These are phyloP conservation scores for Tetratostichococcus sp. DNA, from an alignment of 139 green algal species.

Conservation along the genomic window DNA sequence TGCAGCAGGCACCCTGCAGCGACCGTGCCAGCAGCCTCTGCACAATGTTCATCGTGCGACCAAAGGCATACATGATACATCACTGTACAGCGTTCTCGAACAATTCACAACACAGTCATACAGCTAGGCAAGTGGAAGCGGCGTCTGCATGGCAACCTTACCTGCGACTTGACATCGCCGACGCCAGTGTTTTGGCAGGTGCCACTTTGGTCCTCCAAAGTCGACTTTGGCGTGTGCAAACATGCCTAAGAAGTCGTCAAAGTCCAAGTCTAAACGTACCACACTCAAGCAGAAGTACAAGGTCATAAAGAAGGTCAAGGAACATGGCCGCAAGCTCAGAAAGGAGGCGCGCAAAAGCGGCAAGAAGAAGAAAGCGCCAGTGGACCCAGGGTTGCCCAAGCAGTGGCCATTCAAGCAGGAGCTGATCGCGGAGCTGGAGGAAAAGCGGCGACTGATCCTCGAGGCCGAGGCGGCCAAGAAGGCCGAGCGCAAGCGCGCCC, in stretches of 20 bases:
- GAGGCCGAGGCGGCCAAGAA: conserved; percentile 62
- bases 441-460: conserved; percentile 62
- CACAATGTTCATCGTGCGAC: too few species aligned
- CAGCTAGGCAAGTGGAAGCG: too few species aligned
- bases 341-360: conserved; percentile 75
- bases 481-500: conserved; percentile 47
- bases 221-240: too few species aligned
- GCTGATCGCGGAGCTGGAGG: conserved; percentile 85
- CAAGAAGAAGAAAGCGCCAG: conserved; percentile 55
- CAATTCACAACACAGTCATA: too few species aligned
- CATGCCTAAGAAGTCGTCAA: conserved; percentile 83
- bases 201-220: too few species aligned
- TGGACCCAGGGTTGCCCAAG: conserved; percentile 90
- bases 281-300: conserved; percentile 96
- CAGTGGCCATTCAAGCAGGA: conserved; percentile 95
- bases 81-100: too few species aligned
- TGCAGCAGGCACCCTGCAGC: too few species aligned
- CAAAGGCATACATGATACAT: too few species aligned
- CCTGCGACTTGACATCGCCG: too few species aligned
- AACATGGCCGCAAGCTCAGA: conserved; percentile 84
- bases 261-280: conserved; percentile 88
- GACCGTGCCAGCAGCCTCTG: too few species aligned
- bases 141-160: too few species aligned
- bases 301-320: conserved; percentile 78
- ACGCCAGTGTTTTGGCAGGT: too few species aligned